Percentiles rank a stretch among this genome's conserved stretches.
Conservation (phyloP, 257 asterid species). For the Nicotiana obtusifolia region DNA sequence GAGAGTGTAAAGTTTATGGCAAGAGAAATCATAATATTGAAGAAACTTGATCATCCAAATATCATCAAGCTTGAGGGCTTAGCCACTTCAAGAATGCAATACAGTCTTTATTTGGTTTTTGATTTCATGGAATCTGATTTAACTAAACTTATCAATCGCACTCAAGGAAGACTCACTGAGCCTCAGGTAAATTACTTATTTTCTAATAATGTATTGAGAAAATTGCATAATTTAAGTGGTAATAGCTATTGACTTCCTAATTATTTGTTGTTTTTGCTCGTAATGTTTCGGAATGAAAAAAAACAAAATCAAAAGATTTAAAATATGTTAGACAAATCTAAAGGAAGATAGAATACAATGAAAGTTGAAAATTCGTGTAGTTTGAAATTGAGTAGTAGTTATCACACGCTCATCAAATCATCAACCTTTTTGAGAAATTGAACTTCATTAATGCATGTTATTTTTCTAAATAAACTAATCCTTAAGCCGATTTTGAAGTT, state of each 20-base stretch:
- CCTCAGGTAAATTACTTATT: conserved; percentile 49
- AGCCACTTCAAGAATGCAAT: conserved; percentile 91
- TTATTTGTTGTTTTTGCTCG: background rate
- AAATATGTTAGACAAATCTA: no score
- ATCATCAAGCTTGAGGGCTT: conserved; percentile 72
- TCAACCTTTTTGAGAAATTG: background rate
- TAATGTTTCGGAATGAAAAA: no score
- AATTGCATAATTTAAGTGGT: background rate
- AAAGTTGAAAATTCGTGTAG: no score
- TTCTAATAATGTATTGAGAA: background rate
- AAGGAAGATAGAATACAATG: no score
- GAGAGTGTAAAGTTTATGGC: conserved; percentile 79
- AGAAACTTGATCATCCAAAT: conserved; percentile 71
- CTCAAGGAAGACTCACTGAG: conserved; percentile 50
- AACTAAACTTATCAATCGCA: conserved; percentile 42
- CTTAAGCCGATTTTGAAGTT: no score
- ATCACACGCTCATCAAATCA: background rate
- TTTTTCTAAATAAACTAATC: no score
- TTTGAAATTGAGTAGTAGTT: no score
- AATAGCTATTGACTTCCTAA: background rate
- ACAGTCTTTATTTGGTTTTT: conserved; percentile 68
- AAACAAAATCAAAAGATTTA: no score
- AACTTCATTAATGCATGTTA: no score
- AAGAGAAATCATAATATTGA: conserved; percentile 65
- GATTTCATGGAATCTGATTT: conserved; percentile 70